Base-by-base conservation (phyloP, 2,329 filamentous ascomycete species). In the Talaromyces sp. region DNA sequence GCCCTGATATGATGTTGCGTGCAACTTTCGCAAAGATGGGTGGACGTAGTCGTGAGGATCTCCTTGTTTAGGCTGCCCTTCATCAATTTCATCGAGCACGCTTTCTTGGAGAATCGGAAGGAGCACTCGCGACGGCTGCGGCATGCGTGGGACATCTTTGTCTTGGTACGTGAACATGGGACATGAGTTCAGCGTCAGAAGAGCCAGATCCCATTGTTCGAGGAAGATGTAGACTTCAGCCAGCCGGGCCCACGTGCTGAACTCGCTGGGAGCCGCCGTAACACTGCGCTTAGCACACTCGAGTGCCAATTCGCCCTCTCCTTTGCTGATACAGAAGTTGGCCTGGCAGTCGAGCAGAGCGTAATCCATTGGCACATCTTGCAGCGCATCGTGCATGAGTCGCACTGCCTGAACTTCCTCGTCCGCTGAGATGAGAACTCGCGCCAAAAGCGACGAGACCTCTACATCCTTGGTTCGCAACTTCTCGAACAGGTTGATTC, bases 161-260 rank as follows among this genome's bases (percentile, higher is more conserved):
- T 99, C 95, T 76, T 98, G 95, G 75, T 99, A 98, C 7, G 95
- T 99, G 76, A 99, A 99, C 95, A 99, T 99, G 9, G 95, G 95
- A 75, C 95, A 99, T 19, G 95, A 99, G 78, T 99, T 99, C 58
- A 99, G 83, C 4, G 95, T 98, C 5, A 96, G 88, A 27, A 99
- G 84, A 0, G 95, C 95, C 67, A 98, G 87, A 72, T 98, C 95
- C 92, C 95, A 99, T 72, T 96, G 91, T 73, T 99, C 95, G 77
- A 96, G 86, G 56, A 89, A 86, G 60, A 98, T 91, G 69, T 99
- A 99, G 33, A 98, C 90, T 73, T 98, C 92, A 2, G 93, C 93
- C 65, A 99, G 78, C 61, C 93, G 85, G 61, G 95, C 93, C 95
- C 95, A 99, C 0, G 95, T 98, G 59, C 91, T 91, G 71, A 99